Percentiles rank a stretch among this genome's conserved stretches.
Evolutionary conservation across 805 yeast genomes (phyloP).

Genomic region (Candida tibetensis): DNA sequence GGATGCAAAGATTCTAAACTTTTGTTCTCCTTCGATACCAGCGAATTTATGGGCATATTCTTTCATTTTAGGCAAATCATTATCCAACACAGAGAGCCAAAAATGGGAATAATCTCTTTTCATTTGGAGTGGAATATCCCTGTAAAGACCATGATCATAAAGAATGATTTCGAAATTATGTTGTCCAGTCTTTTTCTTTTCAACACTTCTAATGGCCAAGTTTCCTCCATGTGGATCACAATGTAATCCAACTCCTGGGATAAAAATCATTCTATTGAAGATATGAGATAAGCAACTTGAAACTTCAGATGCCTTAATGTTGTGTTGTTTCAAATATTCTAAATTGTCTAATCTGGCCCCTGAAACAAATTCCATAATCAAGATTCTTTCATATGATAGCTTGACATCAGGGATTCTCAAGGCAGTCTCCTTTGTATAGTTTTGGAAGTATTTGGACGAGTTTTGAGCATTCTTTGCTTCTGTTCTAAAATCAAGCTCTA

Average conservation of each 20-base stretch:
- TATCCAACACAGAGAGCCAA: slow-evolving; percentile 86
- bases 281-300: slow-evolving; percentile 84
- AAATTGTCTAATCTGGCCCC: slow-evolving; percentile 85
- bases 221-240: slow-evolving; percentile 99
- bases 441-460: slow-evolving; percentile 66
- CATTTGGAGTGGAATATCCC: slow-evolving; percentile 75
- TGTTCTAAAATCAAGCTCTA: slow-evolving; percentile 83
- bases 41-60: slow-evolving; percentile 77
- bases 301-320: slow-evolving; percentile 74
- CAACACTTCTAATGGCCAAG: slow-evolving; percentile 64
- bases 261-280: slow-evolving; percentile 92
- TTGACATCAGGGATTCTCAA: slow-evolving; percentile 72
- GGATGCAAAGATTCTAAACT: slow-evolving; percentile 79
- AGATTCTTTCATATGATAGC: slow-evolving; percentile 63
- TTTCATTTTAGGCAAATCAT: slow-evolving; percentile 63
- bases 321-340: slow-evolving; percentile 55
- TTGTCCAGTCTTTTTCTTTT: slow-evolving; percentile 9
- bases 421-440: slow-evolving; percentile 62
- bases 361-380: slow-evolving; percentile 82
- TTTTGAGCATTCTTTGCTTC: slow-evolving; percentile 79
- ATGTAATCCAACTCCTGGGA: slow-evolving; percentile 87
- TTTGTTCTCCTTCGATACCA: slow-evolving; percentile 66
- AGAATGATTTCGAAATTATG: slow-evolving; percentile 88
- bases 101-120: slow-evolving; percentile 83
- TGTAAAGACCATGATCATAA: slow-evolving; percentile 92